phyloP scores from a whole-genome alignment of 768 basidiomycete species.

The Kwoniella newhampshirensis region DNA sequence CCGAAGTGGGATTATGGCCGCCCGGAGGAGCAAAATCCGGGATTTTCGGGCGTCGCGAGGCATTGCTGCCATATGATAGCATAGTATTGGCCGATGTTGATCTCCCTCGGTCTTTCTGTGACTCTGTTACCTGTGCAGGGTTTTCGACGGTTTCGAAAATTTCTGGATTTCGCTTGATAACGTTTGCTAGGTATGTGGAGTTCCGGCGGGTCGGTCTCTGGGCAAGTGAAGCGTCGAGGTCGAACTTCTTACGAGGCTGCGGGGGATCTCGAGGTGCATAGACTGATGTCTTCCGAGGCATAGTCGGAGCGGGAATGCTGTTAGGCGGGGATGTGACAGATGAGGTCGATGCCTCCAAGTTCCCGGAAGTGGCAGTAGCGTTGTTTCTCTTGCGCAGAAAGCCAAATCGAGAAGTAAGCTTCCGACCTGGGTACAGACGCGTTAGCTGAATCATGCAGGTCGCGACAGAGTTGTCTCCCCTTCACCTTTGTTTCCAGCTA shows the following conservation, averaged over 20 bases:
- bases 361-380: neutral
- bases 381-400: slow-evolving; percentile 16
- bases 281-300: slow-evolving; percentile 25
- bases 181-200: slow-evolving; percentile 25
- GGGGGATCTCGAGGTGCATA: slow-evolving; percentile 23
- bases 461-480: neutral
- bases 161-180: slow-evolving; percentile 22
- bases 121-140: neutral
- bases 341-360: neutral
- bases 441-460: slow-evolving; percentile 5
- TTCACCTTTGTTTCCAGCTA: slow-evolving; percentile 29
- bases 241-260: slow-evolving; percentile 7
- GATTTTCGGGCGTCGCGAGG: slow-evolving; percentile 12
- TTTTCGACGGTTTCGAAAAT: slow-evolving; percentile 10
- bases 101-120: slow-evolving; percentile 15
- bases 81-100: slow-evolving; percentile 34
- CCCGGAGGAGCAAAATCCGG: slow-evolving; percentile 25
- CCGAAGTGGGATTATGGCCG: slow-evolving; percentile 1
- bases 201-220: slow-evolving; percentile 17
- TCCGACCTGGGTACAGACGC: slow-evolving; percentile 5
- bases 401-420: slow-evolving; percentile 15
- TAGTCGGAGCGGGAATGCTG: slow-evolving; percentile 11
- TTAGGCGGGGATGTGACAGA: slow-evolving; percentile 1
- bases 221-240: slow-evolving; percentile 19
- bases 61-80: slow-evolving; percentile 5